Evolutionary conservation across 2,329 filamentous ascomycete genomes (phyloP).

Genomic region (Alternaria sp.): DNA sequence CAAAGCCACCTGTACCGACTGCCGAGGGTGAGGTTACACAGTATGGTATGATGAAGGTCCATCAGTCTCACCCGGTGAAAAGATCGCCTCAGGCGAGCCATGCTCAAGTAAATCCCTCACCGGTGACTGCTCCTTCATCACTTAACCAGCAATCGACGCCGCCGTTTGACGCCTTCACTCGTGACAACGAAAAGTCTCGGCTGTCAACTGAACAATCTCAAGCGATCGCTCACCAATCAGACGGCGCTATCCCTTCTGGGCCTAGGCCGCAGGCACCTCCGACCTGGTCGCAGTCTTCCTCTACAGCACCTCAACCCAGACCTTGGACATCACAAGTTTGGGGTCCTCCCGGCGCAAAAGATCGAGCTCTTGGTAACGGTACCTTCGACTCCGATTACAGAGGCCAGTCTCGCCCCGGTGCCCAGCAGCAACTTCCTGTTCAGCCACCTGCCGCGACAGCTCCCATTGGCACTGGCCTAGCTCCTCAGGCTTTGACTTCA

Average conservation of each 20-base stretch:
- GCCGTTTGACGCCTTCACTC: conserved; percentile 25
- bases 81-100: conserved; percentile 31
- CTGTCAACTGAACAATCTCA: conserved; percentile 24
- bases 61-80: conserved; percentile 60
- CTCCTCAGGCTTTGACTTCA: conserved; percentile 22
- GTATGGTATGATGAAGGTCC: conserved; percentile 68
- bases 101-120: conserved; percentile 22
- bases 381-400: conserved; percentile 72
- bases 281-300: conserved; percentile 37
- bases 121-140: conserved; percentile 29
- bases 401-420: conserved; percentile 50
- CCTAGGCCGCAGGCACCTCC: conserved; percentile 35
- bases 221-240: conserved; percentile 21
- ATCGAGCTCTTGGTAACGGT: conserved; percentile 76
- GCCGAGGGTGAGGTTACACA: conserved; percentile 64
- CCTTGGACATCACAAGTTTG: conserved; percentile 66
- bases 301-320: conserved; percentile 33
- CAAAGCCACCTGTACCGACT: conserved; percentile 64
- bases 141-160: conserved; percentile 22
- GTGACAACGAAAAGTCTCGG: conserved; percentile 27
- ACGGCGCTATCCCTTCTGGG: conserved; percentile 20
- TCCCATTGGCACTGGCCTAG: conserved; percentile 29
- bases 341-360: conserved; percentile 71
- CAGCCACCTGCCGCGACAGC: conserved; percentile 32
- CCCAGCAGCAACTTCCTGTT: conserved; percentile 35